These are phyloP conservation scores for Naematelia encephala DNA, from an alignment of 768 basidiomycete species.

Conservation along the genomic window DNA sequence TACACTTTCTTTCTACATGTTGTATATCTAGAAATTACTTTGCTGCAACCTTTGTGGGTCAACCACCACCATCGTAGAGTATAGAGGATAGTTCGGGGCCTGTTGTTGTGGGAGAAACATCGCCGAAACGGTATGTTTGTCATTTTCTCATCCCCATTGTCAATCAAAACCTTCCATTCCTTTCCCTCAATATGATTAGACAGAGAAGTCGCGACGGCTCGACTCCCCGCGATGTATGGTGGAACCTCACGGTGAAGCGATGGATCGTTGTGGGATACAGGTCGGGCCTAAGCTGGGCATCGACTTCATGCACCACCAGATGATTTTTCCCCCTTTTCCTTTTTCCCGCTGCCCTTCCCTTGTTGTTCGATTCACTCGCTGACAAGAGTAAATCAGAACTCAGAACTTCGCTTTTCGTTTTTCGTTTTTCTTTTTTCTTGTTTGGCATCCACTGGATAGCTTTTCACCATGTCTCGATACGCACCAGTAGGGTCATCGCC, in stretches of 20 bases:
- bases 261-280: slow-evolving; percentile 7
- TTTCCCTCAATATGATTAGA: slow-evolving; percentile 29
- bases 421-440: not conserved
- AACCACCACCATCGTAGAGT: too few species aligned
- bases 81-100: too few species aligned
- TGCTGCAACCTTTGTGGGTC: too few species aligned
- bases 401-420: not conserved
- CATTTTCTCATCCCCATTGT: not conserved
- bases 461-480: slow-evolving; percentile 23
- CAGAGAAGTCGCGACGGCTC: slow-evolving; percentile 36
- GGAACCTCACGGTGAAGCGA: slow-evolving; percentile 9
- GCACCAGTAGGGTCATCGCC: slow-evolving; percentile 10
- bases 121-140: not conserved
- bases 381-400: not conserved
- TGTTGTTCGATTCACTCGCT: not conserved
- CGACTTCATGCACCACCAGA: slow-evolving; percentile 46
- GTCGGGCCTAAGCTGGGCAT: slow-evolving; percentile 6
- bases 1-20: not conserved
- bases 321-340: slow-evolving; percentile 20
- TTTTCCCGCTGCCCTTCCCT: slow-evolving; percentile 12
- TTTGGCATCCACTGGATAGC: not conserved
- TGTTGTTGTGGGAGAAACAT: too few species aligned
- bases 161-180: too few species aligned
- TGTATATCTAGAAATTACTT: not conserved
- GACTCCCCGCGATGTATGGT: slow-evolving; percentile 1